These are phyloP conservation scores for Aspergillus eucalypticola DNA, from an alignment of 2,329 filamentous ascomycete genomes.

Conservation along the genomic window DNA sequence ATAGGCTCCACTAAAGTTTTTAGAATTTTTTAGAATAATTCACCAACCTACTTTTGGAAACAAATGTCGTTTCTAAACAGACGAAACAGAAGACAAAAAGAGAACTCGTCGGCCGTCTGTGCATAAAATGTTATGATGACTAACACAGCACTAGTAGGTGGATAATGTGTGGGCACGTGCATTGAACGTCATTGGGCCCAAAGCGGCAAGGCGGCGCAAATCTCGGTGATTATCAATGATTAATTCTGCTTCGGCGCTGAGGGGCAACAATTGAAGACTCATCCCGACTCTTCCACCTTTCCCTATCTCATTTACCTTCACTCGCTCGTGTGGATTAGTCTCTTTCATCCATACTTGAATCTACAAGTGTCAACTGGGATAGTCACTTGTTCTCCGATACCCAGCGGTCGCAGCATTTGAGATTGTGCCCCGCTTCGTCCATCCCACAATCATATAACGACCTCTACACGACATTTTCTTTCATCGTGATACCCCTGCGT, in stretches of 20 bases:
- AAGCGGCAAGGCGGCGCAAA: neutral
- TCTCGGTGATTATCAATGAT: neutral
- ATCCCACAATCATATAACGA: slow-evolving; percentile 26
- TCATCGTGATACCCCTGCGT: slow-evolving; percentile 19
- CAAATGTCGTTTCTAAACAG: no score
- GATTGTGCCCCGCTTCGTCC: slow-evolving; percentile 31
- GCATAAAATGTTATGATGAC: neutral
- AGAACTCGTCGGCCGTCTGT: neutral
- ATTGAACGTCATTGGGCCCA: neutral
- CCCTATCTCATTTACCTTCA: no score
- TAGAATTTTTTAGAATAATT: no score
- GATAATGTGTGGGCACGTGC: neutral
- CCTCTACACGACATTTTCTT: slow-evolving; percentile 6
- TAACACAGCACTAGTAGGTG: neutral
- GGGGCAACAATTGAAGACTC: neutral
- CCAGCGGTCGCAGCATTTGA: neutral
- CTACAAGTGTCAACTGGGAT: neutral
- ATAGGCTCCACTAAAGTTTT: no score
- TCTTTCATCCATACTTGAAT: no score
- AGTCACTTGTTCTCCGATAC: neutral
- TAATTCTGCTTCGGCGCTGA: neutral
- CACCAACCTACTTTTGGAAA: no score
- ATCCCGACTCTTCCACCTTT: neutral
- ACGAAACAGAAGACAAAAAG: no score
- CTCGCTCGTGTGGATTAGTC: neutral